These are phyloP conservation scores for Neltuma alba DNA, from an alignment of 306 rosid species.

Conservation along the genomic window DNA sequence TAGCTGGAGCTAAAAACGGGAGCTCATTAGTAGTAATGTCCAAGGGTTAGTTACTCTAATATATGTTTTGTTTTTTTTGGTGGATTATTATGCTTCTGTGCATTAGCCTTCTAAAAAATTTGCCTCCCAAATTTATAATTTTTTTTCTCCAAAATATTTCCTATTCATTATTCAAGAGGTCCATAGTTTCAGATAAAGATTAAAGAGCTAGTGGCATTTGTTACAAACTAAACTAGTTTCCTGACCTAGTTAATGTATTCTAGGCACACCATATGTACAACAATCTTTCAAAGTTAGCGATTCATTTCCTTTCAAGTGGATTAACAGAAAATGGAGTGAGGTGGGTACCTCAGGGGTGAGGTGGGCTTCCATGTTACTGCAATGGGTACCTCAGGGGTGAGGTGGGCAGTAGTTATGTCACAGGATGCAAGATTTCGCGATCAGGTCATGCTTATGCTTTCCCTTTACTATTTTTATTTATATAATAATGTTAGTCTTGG, in stretches of 20 bases:
- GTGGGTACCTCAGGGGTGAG: too few species aligned
- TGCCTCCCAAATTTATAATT: too few species aligned
- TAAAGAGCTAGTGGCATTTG: too few species aligned
- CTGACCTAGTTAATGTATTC: too few species aligned
- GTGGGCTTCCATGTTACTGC: slow-evolving; percentile 78
- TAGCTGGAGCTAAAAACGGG: slow-evolving; percentile 78
- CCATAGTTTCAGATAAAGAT: slow-evolving; percentile 21
- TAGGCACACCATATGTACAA: slow-evolving; percentile 75
- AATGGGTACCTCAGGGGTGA: slow-evolving; percentile 76
- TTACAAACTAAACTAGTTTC: too few species aligned
- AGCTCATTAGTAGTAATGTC: slow-evolving; percentile 94
- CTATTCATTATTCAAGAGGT: too few species aligned
- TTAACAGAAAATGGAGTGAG: slow-evolving; percentile 80
- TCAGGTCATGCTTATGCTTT: slow-evolving; percentile 64
- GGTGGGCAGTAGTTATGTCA: slow-evolving; percentile 91
- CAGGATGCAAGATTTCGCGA: slow-evolving; percentile 73
- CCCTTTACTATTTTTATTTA: too few species aligned
- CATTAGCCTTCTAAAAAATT: too few species aligned
- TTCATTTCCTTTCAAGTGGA: slow-evolving; percentile 42
- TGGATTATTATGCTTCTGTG: slow-evolving; percentile 7
- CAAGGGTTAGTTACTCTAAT: slow-evolving; percentile 66
- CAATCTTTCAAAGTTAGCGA: slow-evolving; percentile 95
- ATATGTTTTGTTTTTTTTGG: not conserved
- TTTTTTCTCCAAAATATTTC: too few species aligned
- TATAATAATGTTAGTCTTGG: too few species aligned